Base-by-base conservation (phyloP, 345 rosid genomes). In the Hibiscus syriacus region DNA sequence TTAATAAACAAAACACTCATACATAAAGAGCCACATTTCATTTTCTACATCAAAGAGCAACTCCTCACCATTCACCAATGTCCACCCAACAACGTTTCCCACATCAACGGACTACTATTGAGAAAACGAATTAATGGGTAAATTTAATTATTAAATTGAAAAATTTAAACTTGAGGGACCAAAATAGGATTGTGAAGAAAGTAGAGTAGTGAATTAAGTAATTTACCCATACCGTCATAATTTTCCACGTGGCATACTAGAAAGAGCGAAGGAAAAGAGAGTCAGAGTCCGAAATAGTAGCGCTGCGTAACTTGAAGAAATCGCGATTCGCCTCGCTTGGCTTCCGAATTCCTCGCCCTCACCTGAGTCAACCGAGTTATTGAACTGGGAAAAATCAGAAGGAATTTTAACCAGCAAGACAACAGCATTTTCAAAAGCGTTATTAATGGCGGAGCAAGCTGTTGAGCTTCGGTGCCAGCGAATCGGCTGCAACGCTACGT, bases 31-130 rank as follows among this genome's bases (percentile, higher is more conserved):
- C 20, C 75, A 59, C 55, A 81, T n/a, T n/a, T n/a, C n/a, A n/a
- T n/a, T n/a, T n/a, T n/a, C n/a, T n/a, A n/a, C n/a, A n/a, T n/a
- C n/a, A n/a, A 84, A 86, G 80, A 91, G 91, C 64, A 94, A 78
- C 1, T 83, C 79, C 25, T n/a, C n/a, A n/a, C n/a, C n/a, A n/a
- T n/a, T 79, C 87, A 45, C 98, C 99, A 73, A 83, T 85, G 72
- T 94, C 99, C 7, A 91, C 90, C 99, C 99, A 94, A 76, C 99
- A 94, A 57, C 99, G 91, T 68, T 83, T 86, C n/a, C n/a, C n/a
- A n/a, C n/a, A n/a, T n/a, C n/a, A n/a, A n/a, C n/a, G n/a, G n/a
- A n/a, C n/a, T n/a, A n/a, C n/a, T n/a, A n/a, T n/a, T n/a, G n/a
- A n/a, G n/a, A n/a, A n/a, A n/a, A n/a, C n/a, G n/a, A n/a, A n/a